A percentile compares a stretch with the other conserved stretches of the same genome.
phyloP scores from a whole-genome alignment of 2,329 filamentous ascomycete genomes.

The Setomelanomma holmii region DNA sequence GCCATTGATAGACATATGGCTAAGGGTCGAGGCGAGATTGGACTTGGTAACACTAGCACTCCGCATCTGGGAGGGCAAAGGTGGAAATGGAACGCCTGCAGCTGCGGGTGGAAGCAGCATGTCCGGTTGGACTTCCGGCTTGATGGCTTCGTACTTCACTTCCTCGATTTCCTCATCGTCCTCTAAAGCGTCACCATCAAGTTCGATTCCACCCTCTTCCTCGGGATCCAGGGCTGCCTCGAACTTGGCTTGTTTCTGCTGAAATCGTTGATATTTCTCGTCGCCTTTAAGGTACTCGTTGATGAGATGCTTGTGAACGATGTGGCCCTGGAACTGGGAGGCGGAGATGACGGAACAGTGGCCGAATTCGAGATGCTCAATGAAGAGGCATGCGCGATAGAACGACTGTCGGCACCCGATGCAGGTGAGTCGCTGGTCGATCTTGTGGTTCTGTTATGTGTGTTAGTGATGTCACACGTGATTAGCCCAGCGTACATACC shows the following conservation, averaged over 20 bases:
- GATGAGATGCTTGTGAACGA: conserved; percentile 59
- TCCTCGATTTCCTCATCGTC: conserved; percentile 25
- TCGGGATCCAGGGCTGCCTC: conserved; percentile 37
- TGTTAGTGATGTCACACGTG: conserved; percentile 4
- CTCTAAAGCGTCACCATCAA: conserved; percentile 24
- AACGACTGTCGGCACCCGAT: conserved; percentile 60
- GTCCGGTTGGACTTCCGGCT: conserved; percentile 23
- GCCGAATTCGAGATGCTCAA: conserved; percentile 63
- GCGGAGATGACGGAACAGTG: conserved; percentile 55
- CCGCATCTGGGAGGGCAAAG: conserved; percentile 21
- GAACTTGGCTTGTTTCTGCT: conserved; percentile 38
- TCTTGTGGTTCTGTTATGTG: conserved; percentile 53
- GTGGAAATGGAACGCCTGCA: conserved; percentile 21
- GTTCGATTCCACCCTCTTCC: conserved; percentile 32
- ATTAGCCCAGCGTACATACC: conserved; percentile 46
- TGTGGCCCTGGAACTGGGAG: conserved; percentile 55
- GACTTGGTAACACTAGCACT: background rate
- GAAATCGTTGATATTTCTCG: conserved; percentile 27
- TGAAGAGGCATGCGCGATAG: conserved; percentile 55
- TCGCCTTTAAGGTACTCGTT: conserved; percentile 37
- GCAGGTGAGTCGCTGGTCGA: conserved; percentile 60
- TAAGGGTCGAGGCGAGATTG: conserved; percentile 16
- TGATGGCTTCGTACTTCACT: conserved; percentile 30
- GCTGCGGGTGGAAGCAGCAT: conserved; percentile 1
- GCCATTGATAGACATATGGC: conserved; percentile 22